Percentiles rank a stretch among this genome's conserved stretches.
phyloP scores from a whole-genome alignment of 345 rosid genomes.

The Punica granatum region DNA sequence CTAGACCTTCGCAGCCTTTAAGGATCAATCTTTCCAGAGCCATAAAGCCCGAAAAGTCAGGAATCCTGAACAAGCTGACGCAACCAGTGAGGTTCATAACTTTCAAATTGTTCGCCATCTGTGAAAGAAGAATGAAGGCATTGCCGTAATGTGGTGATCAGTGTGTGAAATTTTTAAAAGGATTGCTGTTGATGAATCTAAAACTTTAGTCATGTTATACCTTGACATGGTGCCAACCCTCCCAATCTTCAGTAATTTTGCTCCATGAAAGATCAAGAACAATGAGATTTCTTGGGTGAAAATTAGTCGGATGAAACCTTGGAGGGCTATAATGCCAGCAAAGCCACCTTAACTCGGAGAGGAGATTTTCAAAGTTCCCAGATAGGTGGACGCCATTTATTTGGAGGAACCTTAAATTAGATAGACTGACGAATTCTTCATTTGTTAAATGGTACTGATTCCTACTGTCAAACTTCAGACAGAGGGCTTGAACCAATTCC shows the following conservation, averaged over 20 bases:
- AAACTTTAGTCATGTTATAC: neutral
- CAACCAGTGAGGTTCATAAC: conserved; percentile 10
- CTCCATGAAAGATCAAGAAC: conserved; percentile 14
- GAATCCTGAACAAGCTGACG: neutral
- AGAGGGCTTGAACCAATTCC: neutral
- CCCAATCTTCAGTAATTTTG: neutral
- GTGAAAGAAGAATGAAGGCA: neutral
- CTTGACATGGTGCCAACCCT: conserved; percentile 9
- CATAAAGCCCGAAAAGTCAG: neutral
- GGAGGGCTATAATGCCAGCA: conserved; percentile 1
- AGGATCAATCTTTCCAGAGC: conserved; percentile 4
- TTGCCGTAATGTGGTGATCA: neutral
- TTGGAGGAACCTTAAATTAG: neutral
- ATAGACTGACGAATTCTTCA: neutral
- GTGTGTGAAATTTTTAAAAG: too few species aligned
- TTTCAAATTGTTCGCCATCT: conserved; percentile 8
- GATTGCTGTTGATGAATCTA: too few species aligned
- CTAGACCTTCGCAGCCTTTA: neutral
- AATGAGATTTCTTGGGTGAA: neutral
- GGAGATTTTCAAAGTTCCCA: neutral
- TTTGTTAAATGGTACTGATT: neutral
- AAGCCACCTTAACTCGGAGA: conserved; percentile 9
- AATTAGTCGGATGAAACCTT: neutral
- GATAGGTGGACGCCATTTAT: neutral
- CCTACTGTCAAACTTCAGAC: neutral